Percentiles rank a stretch among this genome's conserved stretches.
Conservation (phyloP, 805 yeast species). For the Wickerhamiella hasegawae region DNA sequence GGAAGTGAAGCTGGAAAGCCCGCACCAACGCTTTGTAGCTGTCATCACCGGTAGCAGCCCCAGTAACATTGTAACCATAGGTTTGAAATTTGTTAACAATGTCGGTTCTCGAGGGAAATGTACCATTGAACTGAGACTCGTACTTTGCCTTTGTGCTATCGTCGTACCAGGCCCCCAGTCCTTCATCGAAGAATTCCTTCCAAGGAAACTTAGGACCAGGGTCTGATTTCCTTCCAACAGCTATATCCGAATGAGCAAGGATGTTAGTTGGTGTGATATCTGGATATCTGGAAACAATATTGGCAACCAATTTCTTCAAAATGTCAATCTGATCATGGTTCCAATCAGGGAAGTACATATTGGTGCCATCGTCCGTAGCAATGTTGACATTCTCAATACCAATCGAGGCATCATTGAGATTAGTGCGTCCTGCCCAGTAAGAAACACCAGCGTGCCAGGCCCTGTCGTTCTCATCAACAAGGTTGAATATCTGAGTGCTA, state of each 20-base stretch:
- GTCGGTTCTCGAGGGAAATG: not conserved
- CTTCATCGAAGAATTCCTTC: not conserved
- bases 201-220: not conserved
- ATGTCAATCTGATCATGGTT: not conserved
- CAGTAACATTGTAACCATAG: not conserved
- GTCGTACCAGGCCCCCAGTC: not conserved
- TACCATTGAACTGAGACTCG: not conserved
- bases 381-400: not conserved
- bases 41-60: not conserved
- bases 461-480: not conserved
- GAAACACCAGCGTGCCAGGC: not conserved
- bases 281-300: not conserved
- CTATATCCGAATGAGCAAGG: not conserved
- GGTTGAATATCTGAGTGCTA: not conserved
- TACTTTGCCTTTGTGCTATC: not conserved
- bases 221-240: not conserved
- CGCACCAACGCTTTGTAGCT: not conserved
- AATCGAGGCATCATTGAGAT: not conserved
- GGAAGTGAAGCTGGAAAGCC: constrained; percentile 1
- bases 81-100: not conserved
- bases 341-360: not conserved
- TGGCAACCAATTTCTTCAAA: not conserved
- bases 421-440: not conserved
- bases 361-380: not conserved
- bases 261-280: not conserved